These are phyloP conservation scores for Colletotrichum cordylinicola DNA, from an alignment of 2,329 filamentous ascomycete species.

Conservation along the genomic window DNA sequence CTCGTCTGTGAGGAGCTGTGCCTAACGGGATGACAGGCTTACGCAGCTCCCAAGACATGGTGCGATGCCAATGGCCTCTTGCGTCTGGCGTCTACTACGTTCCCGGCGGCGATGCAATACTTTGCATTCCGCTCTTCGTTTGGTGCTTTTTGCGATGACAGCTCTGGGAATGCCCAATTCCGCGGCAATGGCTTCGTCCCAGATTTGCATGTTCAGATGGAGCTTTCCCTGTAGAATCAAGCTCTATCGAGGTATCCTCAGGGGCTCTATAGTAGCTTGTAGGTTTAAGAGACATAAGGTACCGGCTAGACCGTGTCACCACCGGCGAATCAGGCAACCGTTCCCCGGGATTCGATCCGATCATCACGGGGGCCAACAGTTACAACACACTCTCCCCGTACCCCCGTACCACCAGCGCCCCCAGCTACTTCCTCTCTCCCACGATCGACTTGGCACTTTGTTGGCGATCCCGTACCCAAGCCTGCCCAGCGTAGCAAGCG, in stretches of 20 bases:
- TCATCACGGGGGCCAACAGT: background rate
- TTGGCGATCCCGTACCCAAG: background rate
- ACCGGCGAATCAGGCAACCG: background rate
- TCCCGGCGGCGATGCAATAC: background rate
- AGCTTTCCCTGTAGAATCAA: background rate
- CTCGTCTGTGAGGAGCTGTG: background rate
- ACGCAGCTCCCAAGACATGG: slow-evolving; percentile 21
- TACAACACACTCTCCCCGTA: background rate
- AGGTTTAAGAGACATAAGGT: background rate
- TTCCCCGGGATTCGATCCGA: background rate
- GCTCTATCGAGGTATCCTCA: background rate
- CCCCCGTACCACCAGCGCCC: background rate
- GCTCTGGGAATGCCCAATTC: background rate
- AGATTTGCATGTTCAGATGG: background rate
- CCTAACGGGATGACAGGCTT: background rate
- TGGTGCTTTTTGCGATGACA: background rate
- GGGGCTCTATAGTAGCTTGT: background rate
- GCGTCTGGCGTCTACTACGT: background rate
- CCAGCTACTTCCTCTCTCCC: background rate
- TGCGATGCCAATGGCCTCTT: background rate
- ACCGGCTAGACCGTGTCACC: background rate
- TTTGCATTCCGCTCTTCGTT: background rate
- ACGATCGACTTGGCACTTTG: slow-evolving; percentile 11
- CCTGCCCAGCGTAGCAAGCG: background rate
- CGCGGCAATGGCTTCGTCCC: background rate